These are phyloP conservation scores for Tulasnella sp. DNA, from an alignment of 768 basidiomycete genomes.

Conservation along the genomic window DNA sequence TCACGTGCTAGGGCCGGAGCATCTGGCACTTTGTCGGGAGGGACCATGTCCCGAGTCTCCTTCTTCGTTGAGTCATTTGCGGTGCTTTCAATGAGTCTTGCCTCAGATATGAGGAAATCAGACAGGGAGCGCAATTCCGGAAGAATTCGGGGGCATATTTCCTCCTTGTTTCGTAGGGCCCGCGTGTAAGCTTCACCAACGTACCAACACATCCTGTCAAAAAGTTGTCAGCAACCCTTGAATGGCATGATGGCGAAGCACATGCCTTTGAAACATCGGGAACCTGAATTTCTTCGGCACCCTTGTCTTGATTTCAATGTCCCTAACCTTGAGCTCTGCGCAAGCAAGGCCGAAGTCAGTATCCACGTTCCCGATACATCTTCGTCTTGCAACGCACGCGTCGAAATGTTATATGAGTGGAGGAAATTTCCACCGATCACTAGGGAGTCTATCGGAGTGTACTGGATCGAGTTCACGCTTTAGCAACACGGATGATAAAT, in stretches of 20 bases:
- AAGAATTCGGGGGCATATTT: conserved; percentile 57
- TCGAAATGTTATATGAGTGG: conserved; percentile 84
- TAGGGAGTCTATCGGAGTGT: conserved; percentile 86
- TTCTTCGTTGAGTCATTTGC: conserved; percentile 67
- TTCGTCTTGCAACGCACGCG: conserved; percentile 53
- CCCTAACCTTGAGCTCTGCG: conserved; percentile 77
- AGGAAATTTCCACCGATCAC: conserved; percentile 98
- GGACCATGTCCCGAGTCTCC: conserved; percentile 76
- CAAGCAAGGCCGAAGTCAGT: conserved; percentile 16
- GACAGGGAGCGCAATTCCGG: conserved; percentile 67
- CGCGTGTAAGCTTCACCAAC: conserved; percentile 76
- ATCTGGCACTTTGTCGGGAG: conserved; percentile 76
- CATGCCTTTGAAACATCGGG: conserved; percentile 71
- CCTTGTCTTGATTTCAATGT: conserved; percentile 88
- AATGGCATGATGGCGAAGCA: conserved; percentile 23
- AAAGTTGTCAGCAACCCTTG: not conserved
- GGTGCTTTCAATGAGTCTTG: conserved; percentile 61
- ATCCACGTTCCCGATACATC: not conserved
- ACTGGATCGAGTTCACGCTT: conserved; percentile 43
- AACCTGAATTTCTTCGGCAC: conserved; percentile 92
- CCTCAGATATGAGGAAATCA: conserved; percentile 75
- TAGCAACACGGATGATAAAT: not conserved
- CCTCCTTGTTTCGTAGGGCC: conserved; percentile 58
- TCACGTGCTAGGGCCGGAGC: conserved; percentile 76
- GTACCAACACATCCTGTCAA: conserved; percentile 81